Base-by-base conservation (phyloP, 2,329 filamentous ascomycete species). In the Pleomassaria siparia region DNA sequence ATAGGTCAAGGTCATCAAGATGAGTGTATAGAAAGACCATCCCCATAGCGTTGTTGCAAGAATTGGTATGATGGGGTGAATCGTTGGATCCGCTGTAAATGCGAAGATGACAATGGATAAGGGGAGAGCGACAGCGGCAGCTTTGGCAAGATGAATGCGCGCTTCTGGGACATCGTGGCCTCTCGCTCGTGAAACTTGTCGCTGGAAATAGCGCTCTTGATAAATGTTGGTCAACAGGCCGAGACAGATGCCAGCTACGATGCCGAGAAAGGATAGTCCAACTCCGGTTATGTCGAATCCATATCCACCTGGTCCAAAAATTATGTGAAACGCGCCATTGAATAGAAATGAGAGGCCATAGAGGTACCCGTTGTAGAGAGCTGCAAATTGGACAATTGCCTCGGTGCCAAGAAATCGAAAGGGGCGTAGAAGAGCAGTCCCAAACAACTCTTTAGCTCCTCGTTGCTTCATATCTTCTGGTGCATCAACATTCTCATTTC, bases 281-380 rank as follows among this genome's bases (percentile, higher is more conserved):
- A 74, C 65, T 2, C 67, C 68, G 4, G 72, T 62, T 1, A 62
- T 71, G 47, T 66, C 58, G 29, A 75, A 74, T 0, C 72, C 73
- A 44, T 73, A 73, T 1, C 76, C 76, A 13, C 61, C 55, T 7
- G 66, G 58, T 1, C 76, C 74, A 46, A 79, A 80, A 0, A 79
- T 77, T 16, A 79, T 66, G 16, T 71, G 66, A 46, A 79, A 79
- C 0, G 75, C 76, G 3, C 71, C 73, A 46, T 78, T 78, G 63
- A 78, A 78, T 0, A 78, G 63, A 44, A 79, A 80, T 1, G 73
- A 76, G 8, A 78, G 48, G 2, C 76, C 76, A 41, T 78, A 78
- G 2, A 78, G 61, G 48, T 76, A 77, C 3, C 74, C 76, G 40
- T 78, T 78, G 55, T 77, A 78, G 1, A 76, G 54, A 2, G 76